phyloP scores from a whole-genome alignment of 2,329 filamentous ascomycete species.

The Sclerotinia spermophila region DNA sequence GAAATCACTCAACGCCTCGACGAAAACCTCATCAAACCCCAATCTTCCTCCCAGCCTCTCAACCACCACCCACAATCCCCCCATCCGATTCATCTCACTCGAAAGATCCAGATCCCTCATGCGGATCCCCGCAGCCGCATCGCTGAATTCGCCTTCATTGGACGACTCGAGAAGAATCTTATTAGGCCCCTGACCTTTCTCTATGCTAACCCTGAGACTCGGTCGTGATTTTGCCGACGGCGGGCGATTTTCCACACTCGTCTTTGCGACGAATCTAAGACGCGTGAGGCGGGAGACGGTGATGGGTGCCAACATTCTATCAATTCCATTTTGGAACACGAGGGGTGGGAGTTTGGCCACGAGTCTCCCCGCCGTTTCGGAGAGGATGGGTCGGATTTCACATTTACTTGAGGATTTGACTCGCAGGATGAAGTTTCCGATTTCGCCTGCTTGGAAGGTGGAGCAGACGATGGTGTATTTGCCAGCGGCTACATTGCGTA shows the following conservation, averaged over 20 bases:
- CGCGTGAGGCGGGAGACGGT: conserved; percentile 29
- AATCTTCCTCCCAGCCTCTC: conserved; percentile 63
- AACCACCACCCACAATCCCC: conserved; percentile 74
- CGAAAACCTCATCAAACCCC: conserved; percentile 48
- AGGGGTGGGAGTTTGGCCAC: conserved; percentile 55
- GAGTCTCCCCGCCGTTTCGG: conserved; percentile 73
- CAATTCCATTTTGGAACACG: conserved; percentile 47
- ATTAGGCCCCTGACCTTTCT: conserved; percentile 68
- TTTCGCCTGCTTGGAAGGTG: conserved; percentile 79
- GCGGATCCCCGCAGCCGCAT: conserved; percentile 62
- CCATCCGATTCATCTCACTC: conserved; percentile 52
- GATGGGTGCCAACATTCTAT: conserved; percentile 44
- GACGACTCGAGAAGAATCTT: conserved; percentile 62
- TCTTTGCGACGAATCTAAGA: conserved; percentile 26
- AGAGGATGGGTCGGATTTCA: conserved; percentile 56
- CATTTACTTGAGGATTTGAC: conserved; percentile 63
- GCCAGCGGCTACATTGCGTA: conserved; percentile 59
- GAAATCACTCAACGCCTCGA: conserved; percentile 46
- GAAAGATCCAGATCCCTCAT: conserved; percentile 73
- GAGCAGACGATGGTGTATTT: conserved; percentile 86
- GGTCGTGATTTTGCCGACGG: conserved; percentile 34
- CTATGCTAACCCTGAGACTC: conserved; percentile 67
- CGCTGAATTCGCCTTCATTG: conserved; percentile 70
- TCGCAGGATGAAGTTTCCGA: conserved; percentile 69
- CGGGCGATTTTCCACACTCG: conserved; percentile 30